A percentile compares a stretch with the other conserved stretches of the same genome.
phyloP scores from a whole-genome alignment of 306 rosid species.

The barrel medic (Medicago truncatula) region DNA sequence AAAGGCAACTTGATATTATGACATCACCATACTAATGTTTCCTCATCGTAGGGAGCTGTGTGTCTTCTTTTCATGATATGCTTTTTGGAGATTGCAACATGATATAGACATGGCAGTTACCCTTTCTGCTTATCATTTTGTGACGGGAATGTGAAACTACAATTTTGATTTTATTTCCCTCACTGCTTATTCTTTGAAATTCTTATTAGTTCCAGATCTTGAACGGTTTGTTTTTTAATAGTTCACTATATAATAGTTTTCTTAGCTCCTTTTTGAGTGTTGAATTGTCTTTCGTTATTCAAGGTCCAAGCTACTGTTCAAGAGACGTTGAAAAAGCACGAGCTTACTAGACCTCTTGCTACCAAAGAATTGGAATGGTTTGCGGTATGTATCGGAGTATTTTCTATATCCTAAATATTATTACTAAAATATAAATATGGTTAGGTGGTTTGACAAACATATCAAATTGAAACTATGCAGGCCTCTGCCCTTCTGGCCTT shows the following conservation, averaged over 20 bases:
- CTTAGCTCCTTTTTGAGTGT: conserved; percentile 19
- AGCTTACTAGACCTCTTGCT: conserved; percentile 81
- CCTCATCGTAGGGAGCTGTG: no score
- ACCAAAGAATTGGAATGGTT: conserved; percentile 95
- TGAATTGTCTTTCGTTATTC: conserved; percentile 37
- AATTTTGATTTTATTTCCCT: conserved; percentile 5
- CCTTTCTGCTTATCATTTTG: no score
- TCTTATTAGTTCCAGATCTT: conserved; percentile 9
- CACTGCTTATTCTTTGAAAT: conserved; percentile 5
- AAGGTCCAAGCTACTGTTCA: conserved; percentile 82
- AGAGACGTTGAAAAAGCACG: conserved; percentile 73
- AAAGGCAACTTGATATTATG: no score
- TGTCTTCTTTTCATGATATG: no score
- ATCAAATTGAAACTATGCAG: conserved; percentile 57
- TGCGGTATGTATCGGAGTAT: conserved; percentile 66
- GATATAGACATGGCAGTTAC: no score
- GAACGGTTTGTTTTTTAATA: neutral
- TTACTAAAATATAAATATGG: neutral
- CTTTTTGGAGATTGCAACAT: no score
- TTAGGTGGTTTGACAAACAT: conserved; percentile 36
- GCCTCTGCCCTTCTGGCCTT: conserved; percentile 92
- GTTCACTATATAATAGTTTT: neutral
- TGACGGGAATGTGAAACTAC: neutral
- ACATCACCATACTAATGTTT: no score
- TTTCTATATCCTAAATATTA: conserved; percentile 16